Evolutionary conservation across 441 rosid species (phyloP), one percentile per base, ranked within the genome.

Genomic region (Pelargonium australe): DNA sequence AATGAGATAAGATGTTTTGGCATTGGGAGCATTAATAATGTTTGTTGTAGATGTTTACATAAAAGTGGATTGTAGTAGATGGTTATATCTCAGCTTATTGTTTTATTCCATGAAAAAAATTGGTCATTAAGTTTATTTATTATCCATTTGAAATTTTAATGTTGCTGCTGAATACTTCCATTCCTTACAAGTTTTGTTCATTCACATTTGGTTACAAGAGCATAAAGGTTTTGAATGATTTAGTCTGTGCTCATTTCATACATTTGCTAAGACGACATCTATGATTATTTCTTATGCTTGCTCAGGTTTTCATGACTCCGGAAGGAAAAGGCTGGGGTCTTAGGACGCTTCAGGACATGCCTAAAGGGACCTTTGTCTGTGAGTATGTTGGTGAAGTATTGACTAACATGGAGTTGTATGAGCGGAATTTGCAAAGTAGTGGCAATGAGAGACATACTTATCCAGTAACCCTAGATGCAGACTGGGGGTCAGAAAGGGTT

Each of bases 391-490:
- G 98, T 68, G 97, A 91, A 80, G 81, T 93, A 75, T 60, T 93
- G 79, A 91, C 96, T 7, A 93, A 93, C 76, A 79, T 75, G 0
- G 98, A 94, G 85, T 72, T 94, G 65, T 77, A 80, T 67, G 80
- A 88, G 10, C 83, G 96, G 72, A 94, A 87, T 77, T 28, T 74
- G 80, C 72, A 73, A 77, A 84, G 68, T 34, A 74, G 57, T 47
- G 84, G 84, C 57, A 75, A 68, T 61, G 84, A 82, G 63, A 80
- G 85, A n/a, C 96, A 91, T 73, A 89, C 94, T 23, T 94, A 94
- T 74, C 96, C 99, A 7, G 96, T 94, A 63, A 84, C 88, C 44
- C 87, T 91, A 37, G 99, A 94, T 82, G 99, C 97, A 34, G 99
- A 91, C 65, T 94, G 99, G 99, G 99, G 95, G 53, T 85, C 97